phyloP scores from a whole-genome alignment of 805 yeast genomes.

The Candida wancherniae region DNA sequence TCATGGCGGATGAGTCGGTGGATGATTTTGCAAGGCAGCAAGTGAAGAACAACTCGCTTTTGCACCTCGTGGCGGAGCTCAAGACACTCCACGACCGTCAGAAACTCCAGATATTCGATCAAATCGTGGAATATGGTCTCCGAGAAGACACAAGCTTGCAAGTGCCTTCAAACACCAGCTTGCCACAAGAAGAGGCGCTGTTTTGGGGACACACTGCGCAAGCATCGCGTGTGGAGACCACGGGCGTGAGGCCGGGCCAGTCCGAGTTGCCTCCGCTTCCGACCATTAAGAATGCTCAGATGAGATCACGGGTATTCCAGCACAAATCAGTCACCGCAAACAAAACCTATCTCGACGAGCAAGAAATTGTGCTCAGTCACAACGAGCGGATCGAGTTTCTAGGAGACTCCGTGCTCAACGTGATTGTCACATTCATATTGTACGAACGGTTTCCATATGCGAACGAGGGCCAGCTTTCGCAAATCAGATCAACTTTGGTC shows the following conservation, averaged over 20 bases:
- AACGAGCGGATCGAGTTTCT: constrained; percentile 87
- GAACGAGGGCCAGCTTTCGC: constrained; percentile 77
- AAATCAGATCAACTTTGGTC: constrained; percentile 63
- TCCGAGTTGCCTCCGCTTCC: constrained; percentile 65
- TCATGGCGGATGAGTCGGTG: constrained; percentile 25
- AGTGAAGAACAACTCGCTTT: constrained; percentile 47
- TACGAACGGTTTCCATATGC: constrained; percentile 63
- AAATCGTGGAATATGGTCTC: constrained; percentile 43
- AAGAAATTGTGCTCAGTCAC: constrained; percentile 57
- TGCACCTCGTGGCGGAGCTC: constrained; percentile 57
- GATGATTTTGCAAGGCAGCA: constrained; percentile 46
- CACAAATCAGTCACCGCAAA: constrained; percentile 72
- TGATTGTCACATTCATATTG: constrained; percentile 63
- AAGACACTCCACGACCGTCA: constrained; percentile 49
- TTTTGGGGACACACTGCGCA: too few relatives aligned
- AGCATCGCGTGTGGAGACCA: too few relatives aligned
- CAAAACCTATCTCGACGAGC: constrained; percentile 49
- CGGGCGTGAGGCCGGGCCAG: too few relatives aligned
- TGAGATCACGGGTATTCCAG: constrained; percentile 68
- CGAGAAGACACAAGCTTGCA: background rate
- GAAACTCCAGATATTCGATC: constrained; percentile 50
- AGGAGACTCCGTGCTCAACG: constrained; percentile 82
- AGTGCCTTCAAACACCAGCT: too few relatives aligned
- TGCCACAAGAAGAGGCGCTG: too few relatives aligned
- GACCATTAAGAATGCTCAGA: constrained; percentile 49